Evolutionary conservation across 2,329 filamentous ascomycete genomes (phyloP), one percentile per base, ranked within the genome.

Genomic region (Nemania bipapillata): DNA sequence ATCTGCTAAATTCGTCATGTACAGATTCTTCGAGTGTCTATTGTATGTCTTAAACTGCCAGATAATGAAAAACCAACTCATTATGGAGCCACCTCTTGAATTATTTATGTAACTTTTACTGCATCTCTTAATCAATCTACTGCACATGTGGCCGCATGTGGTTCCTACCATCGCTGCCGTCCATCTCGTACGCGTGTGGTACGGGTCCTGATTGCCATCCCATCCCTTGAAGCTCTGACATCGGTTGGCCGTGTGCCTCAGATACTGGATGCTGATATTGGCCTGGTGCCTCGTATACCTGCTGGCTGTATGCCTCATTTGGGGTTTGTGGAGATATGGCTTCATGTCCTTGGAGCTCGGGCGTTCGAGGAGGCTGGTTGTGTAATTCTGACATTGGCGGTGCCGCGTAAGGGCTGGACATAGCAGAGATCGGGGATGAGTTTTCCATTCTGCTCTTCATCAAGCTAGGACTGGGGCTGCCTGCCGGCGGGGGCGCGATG

Each of bases 131-230:
- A 35, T 30, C 17, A 26, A 40, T 40, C 24, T 37, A 66, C 22
- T 3, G 59, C 15, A 61, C 56, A 54, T 60, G 61, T 42, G 63
- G 12, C 12, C n/a, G n/a, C 30, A 11, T 15, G 8, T 67, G 22
- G 37, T 20, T 15, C 47, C 60, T 50, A 9, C 32, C 47, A 64
- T 67, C 28, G 17, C 69, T 66, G 2, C 67, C 73, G 55, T 77
- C 74, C 73, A 76, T 76, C 60, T 78, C 76, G 30, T 78, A 71
- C 9, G 69, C 68, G 24, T 69, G 63, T 28, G 69, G 32, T 5
- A 76, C 66, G 15, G 76, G 75, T 7, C 76, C 75, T n/a, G 74
- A 74, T 45, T 77, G 74, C 74, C 74, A 76, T 8, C 68, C 59
- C 61, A 74, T 68, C 8, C 68, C 72, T 20, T 70, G 70, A 52